A percentile compares a stretch with the other conserved stretches of the same genome.
These are phyloP conservation scores for Platanus orientalis DNA, from an alignment of 164 flowering plant species.

Conservation along the genomic window DNA sequence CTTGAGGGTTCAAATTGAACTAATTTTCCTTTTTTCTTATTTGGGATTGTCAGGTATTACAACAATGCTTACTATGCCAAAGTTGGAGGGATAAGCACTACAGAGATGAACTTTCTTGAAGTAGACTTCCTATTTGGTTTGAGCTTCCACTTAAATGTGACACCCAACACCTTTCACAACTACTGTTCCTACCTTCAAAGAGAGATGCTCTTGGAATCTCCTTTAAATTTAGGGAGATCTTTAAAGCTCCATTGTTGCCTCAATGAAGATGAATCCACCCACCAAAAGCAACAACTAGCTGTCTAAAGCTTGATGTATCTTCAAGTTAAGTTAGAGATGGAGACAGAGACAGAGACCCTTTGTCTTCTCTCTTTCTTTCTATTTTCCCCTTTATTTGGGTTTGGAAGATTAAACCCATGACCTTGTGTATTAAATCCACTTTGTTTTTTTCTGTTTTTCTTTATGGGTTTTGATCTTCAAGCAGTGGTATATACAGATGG, in stretches of 20 bases:
- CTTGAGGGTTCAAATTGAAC: too few species aligned
- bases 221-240: slow-evolving; percentile 29
- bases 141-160: slow-evolving; percentile 78
- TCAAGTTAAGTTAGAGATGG: not conserved
- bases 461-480: not conserved
- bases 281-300: slow-evolving; percentile 63
- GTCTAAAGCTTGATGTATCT: slow-evolving; percentile 27
- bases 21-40: not conserved
- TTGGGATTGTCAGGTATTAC: slow-evolving; percentile 52
- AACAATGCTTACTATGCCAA: slow-evolving; percentile 96
- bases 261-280: slow-evolving; percentile 61
- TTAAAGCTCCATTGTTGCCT: slow-evolving; percentile 47
- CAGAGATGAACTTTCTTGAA: slow-evolving; percentile 86
- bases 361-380: not conserved
- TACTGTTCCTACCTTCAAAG: slow-evolving; percentile 72
- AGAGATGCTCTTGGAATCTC: slow-evolving; percentile 36
- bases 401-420: slow-evolving; percentile 8
- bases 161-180: slow-evolving; percentile 69
- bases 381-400: not conserved
- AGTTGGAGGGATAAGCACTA: slow-evolving; percentile 85
- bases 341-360: slow-evolving; percentile 2
- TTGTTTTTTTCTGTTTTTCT: not conserved
- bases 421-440: not conserved
- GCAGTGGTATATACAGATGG: slow-evolving; percentile 24
- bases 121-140: slow-evolving; percentile 84